Conservation (phyloP, 345 rosid species). For the Rhodomyrtus tomentosa region DNA sequence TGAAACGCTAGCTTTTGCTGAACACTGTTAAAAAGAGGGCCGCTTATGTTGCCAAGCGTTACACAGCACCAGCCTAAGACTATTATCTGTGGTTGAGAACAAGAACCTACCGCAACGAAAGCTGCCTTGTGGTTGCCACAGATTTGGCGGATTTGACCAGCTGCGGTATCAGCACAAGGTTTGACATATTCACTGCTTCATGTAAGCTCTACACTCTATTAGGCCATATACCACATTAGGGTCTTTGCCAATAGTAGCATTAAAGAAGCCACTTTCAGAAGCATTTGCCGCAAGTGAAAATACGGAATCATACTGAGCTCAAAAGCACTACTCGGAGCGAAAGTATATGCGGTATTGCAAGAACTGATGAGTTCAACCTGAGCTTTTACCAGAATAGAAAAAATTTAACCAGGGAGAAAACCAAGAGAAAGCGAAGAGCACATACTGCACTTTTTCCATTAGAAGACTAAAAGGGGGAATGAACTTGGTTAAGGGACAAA, state of each 20-base stretch:
- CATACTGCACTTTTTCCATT: neutral
- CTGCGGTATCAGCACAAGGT: slow-evolving; percentile 1
- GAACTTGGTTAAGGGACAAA: neutral
- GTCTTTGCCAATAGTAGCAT: neutral
- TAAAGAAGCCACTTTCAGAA: slow-evolving; percentile 7
- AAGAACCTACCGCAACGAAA: slow-evolving; percentile 1
- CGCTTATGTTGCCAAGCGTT: neutral
- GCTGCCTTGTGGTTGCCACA: slow-evolving; percentile 15
- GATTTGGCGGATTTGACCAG: neutral
- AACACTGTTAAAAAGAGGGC: neutral
- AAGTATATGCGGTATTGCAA: slow-evolving; percentile 5
- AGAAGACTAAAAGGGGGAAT: neutral
- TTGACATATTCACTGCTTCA: slow-evolving; percentile 10
- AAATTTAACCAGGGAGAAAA: neutral
- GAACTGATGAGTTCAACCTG: neutral
- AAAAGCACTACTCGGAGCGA: slow-evolving; percentile 9
- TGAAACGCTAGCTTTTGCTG: slow-evolving; percentile 3
- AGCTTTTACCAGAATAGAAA: neutral
- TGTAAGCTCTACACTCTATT: slow-evolving; percentile 11
- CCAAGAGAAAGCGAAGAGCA: neutral
- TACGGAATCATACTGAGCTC: slow-evolving; percentile 2
- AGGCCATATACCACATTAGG: slow-evolving; percentile 8
- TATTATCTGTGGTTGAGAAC: neutral
- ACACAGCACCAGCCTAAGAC: neutral
- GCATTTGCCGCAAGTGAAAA: slow-evolving; percentile 13